phyloP scores from a whole-genome alignment of 2,329 filamentous ascomycete species.

The Biscogniauxia sp. region DNA sequence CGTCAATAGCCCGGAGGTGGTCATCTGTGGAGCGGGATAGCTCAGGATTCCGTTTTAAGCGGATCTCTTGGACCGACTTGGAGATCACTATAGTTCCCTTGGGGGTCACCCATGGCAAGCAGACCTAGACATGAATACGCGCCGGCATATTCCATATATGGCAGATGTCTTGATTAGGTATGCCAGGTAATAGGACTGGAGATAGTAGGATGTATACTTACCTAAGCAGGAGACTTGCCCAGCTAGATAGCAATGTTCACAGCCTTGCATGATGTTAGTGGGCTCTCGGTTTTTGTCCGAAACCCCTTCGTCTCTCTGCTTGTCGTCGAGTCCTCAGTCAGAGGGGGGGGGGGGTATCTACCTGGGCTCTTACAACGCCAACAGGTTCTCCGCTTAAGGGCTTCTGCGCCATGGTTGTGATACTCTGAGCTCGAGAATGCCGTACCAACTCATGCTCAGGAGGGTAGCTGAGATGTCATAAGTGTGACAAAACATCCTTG shows the following conservation, averaged over 20 bases:
- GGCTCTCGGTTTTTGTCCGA: background rate
- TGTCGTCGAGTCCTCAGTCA: constrained; percentile 13
- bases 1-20: constrained; percentile 8
- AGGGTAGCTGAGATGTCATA: constrained; percentile 6
- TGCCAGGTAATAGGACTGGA: background rate
- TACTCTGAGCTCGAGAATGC: constrained; percentile 10
- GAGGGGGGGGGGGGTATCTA: constrained; percentile 9
- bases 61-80: constrained; percentile 12
- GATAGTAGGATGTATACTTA: constrained; percentile 6
- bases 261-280: constrained; percentile 1
- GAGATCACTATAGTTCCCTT: constrained; percentile 12
- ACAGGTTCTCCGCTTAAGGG: constrained; percentile 15
- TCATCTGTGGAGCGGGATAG: constrained; percentile 7
- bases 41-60: constrained; percentile 12
- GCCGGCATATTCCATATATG: background rate
- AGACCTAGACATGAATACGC: background rate
- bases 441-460: constrained; percentile 14
- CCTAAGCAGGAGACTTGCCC: constrained; percentile 12
- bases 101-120: constrained; percentile 13
- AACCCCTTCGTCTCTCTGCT: background rate
- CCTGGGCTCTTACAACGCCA: constrained; percentile 12
- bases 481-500: no score
- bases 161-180: background rate
- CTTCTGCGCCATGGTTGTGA: constrained; percentile 15
- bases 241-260: constrained; percentile 7